Evolutionary conservation across 75 land plant genomes (phyloP), one percentile per base, ranked within the genome.

Genomic region (Picea glauca): DNA sequence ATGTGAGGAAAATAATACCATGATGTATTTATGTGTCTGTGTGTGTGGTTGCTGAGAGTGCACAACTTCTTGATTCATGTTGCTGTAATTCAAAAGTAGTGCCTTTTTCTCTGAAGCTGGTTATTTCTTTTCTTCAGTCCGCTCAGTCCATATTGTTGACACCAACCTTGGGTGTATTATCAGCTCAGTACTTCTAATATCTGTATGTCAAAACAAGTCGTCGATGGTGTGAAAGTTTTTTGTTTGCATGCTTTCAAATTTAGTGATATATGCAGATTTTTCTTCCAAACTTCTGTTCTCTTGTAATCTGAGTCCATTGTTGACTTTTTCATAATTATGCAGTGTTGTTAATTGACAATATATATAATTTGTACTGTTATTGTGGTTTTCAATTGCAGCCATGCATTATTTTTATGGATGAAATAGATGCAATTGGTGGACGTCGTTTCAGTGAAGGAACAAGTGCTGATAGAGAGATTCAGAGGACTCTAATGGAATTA

Each of bases 351-450:
- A 50, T 50, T 50, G 12, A 50, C 54, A 2, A 58, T 76, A 30
- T 9, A 76, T 76, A 30, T 68, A 43, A 77, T 63, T 23, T 15
- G 5, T 50, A 26, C n/a, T 43, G 33, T 62, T 78, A 78, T 35
- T 20, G 23, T 50, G 75, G 38, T 23, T 56, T 76, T 76, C 58
- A 20, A 31, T 77, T 61, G 58, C 70, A 93, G 96, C 96, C 94
- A 21, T 94, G 98, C 81, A 94, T 94, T 35, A 94, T 94, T 62
- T 94, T 94, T 84, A 94, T 94, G 97, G 97, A 94, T 89, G 97
- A 94, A 80, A 94, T 94, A 73, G 97, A 94, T 88, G 97, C 97
- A 61, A 94, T 94, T 79, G 98, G 98, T 79, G 98, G 98, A 23
- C 92, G 98, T 21, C 88, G 98, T 33, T 94, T 94, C 57, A 94